Base-by-base conservation (phyloP, 208 protist genomes). In the Blechomonas ayalai region DNA sequence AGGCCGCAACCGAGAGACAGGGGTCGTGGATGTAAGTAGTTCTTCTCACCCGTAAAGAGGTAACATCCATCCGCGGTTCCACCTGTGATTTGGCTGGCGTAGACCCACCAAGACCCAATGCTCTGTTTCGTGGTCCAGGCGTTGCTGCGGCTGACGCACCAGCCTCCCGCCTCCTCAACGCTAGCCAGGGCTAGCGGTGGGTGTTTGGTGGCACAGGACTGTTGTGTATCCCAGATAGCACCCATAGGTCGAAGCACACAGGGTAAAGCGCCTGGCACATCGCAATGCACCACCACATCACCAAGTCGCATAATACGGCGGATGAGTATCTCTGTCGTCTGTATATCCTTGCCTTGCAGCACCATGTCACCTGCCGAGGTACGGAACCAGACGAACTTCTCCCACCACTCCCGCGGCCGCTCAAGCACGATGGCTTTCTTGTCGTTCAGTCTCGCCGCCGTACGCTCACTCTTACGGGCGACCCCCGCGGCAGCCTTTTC, bases 371-470 rank as follows among this genome's bases (percentile, higher is more conserved):
- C 97, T 26, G 96, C 88, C 6, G 76, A 85, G 0, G 90, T 95
- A 52, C 98, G 87, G 59, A 99, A 99, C 96, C 96, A 99, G 31
- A 82, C 46, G 40, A 98, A 98, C 66, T 98, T 98, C 44, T 99
- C 97, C 83, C 98, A 99, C 97, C 97, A 99, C 28, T 76, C 78
- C 5, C 78, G 54, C 56, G 85, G 84, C 20, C 97, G 76, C 48
- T 95, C 72, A 27, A 75, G 64, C 15, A 77, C 52, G 46, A 99
- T 94, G 18, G 63, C 56, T 25, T 90, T 75, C 40, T 79, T 91
- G 7, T 67, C 66, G 16, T 62, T 52, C 53, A 67, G 70, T 56
- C 74, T 84, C 33, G 83, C 80, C 1, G 85, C 54, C 9, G 63
- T 35, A 8, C 65, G 52, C 4, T 74, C 59, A 0, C 74, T 78